phyloP scores from a whole-genome alignment of 805 yeast genomes.

The Wickerhamiella occidentalis region DNA sequence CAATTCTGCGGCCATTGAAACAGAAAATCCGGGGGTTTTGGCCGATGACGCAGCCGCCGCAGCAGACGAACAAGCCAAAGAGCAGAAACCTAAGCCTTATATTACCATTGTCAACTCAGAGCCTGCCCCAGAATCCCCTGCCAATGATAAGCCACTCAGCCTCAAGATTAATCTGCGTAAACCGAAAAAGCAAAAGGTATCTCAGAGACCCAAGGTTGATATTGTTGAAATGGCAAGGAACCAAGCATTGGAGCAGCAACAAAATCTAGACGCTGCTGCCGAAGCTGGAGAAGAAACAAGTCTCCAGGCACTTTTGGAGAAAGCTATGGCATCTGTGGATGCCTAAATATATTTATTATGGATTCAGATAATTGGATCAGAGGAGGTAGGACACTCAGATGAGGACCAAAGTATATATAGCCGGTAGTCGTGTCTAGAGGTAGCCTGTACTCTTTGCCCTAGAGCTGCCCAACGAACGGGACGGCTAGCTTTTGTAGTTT shows the following conservation, averaged over 20 bases:
- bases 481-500: not conserved
- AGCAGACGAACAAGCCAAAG: not conserved
- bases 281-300: not conserved
- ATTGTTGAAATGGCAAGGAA: constrained; percentile 17
- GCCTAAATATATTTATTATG: not conserved
- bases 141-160: constrained; percentile 11
- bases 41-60: too few species aligned
- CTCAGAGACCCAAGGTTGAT: constrained; percentile 21
- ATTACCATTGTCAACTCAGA: constrained; percentile 6
- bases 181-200: constrained; percentile 12
- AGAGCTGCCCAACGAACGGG: too few species aligned
- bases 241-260: constrained; percentile 4
- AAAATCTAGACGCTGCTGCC: not conserved
- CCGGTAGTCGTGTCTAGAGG: too few species aligned
- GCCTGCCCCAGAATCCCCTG: not conserved
- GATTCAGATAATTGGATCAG: not conserved
- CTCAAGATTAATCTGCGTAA: constrained; percentile 19
- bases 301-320: not conserved
- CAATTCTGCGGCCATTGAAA: too few species aligned
- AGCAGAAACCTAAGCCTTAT: not conserved
- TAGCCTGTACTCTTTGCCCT: too few species aligned
- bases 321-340: constrained; percentile 3
- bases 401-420: too few species aligned
- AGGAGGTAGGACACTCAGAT: too few species aligned
- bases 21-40: too few species aligned